A percentile compares a stretch with the other conserved stretches of the same genome.
phyloP scores from a whole-genome alignment of 257 asterid species.

The Solanum acaule region DNA sequence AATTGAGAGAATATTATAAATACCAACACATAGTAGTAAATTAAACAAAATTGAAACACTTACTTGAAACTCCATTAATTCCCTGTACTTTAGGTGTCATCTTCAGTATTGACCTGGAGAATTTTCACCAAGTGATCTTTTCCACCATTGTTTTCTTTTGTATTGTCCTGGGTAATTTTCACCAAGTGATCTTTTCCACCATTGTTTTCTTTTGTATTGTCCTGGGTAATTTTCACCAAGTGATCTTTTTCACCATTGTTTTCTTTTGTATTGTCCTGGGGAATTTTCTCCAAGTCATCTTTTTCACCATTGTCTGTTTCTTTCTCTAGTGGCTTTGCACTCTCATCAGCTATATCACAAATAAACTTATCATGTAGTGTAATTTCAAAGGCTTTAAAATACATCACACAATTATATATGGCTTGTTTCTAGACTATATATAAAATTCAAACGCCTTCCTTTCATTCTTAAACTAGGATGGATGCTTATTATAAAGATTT shows the following conservation, averaged over 20 bases:
- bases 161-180: too few species aligned
- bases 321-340: neutral
- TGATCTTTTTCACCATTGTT: neutral
- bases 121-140: too few species aligned
- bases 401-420: neutral
- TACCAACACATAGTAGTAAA: neutral
- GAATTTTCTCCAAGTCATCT: too few species aligned
- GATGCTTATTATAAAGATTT: too few species aligned
- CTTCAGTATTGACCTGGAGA: neutral
- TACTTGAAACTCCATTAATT: neutral
- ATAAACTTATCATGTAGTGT: neutral
- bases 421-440: neutral
- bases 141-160: too few species aligned
- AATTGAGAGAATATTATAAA: too few species aligned
- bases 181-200: neutral
- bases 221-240: too few species aligned
- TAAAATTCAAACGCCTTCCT: neutral
- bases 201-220: neutral
- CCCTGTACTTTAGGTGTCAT: neutral
- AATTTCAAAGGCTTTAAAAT: neutral
- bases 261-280: neutral
- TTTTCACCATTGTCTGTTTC: neutral
- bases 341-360: neutral
- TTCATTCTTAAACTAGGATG: neutral
- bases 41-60: neutral